Evolutionary conservation across 2,329 filamentous ascomycete genomes (phyloP).

Genomic region (Phaeosphaeriaceae sp.): DNA sequence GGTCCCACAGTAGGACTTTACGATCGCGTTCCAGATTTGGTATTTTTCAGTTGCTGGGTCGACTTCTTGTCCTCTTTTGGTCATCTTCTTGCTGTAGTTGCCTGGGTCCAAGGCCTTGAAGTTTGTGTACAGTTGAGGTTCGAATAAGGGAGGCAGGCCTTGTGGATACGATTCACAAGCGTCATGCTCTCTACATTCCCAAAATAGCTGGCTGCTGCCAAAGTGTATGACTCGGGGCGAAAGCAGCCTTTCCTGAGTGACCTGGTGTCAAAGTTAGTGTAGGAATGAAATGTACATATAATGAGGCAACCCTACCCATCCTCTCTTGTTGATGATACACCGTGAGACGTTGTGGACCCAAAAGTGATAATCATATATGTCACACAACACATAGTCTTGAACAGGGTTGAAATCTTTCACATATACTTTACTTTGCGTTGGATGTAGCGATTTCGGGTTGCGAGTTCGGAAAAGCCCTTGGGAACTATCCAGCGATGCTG

Average conservation of each 20-base stretch:
- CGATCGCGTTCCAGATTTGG: neutral
- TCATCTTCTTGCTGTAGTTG: neutral
- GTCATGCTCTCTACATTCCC: constrained; percentile 19
- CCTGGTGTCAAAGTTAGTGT: neutral
- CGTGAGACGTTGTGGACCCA: neutral
- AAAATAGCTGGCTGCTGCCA: constrained; percentile 18
- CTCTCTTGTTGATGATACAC: constrained; percentile 4
- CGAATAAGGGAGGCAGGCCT: neutral
- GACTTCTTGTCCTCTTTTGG: neutral
- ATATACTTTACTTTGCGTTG: no score
- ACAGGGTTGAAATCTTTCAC: neutral
- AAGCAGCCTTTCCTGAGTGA: constrained; percentile 20
- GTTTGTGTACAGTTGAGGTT: neutral
- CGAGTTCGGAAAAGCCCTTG: constrained; percentile 9
- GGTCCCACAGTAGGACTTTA: neutral
- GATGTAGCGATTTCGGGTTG: no score
- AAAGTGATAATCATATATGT: neutral
- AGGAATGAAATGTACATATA: no score
- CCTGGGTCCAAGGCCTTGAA: neutral
- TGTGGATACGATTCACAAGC: constrained; percentile 13
- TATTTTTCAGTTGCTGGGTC: neutral
- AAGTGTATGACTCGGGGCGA: constrained; percentile 24
- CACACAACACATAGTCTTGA: neutral
- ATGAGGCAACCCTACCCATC: constrained; percentile 7
- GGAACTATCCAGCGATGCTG: constrained; percentile 5